Evolutionary conservation across 257 asterid genomes (phyloP).

Genomic region (Prunella vulgaris): DNA sequence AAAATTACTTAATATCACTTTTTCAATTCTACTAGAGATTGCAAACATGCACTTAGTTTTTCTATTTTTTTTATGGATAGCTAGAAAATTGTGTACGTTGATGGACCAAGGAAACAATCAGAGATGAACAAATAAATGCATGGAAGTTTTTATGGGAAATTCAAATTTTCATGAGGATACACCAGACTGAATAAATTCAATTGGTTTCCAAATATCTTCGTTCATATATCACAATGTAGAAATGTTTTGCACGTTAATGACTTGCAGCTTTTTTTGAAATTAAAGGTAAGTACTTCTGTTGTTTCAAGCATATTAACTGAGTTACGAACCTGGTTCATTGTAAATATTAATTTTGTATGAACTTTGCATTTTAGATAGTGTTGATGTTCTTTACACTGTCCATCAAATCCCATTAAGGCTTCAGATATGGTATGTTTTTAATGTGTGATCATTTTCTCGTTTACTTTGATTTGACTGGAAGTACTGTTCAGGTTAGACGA

Average conservation of each 20-base stretch:
- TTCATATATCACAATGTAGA: neutral
- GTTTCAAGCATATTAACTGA: neutral
- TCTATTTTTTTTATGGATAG: neutral
- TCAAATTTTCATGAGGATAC: neutral
- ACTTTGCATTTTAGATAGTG: neutral
- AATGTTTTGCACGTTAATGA: neutral
- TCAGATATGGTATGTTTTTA: neutral
- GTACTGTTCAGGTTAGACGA: neutral
- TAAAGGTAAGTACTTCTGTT: neutral
- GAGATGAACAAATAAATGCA: neutral
- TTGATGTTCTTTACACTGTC: neutral
- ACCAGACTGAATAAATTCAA: neutral
- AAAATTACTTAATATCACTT: no score
- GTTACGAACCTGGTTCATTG: neutral
- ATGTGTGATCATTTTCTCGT: neutral
- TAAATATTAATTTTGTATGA: neutral
- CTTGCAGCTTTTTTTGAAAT: neutral
- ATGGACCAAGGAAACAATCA: neutral
- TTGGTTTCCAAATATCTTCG: neutral
- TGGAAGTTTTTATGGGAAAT: neutral
- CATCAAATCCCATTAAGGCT: neutral
- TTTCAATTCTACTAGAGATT: no score
- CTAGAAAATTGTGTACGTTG: neutral
- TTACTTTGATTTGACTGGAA: neutral
- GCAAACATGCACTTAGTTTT: no score